A percentile compares a stretch with the other conserved stretches of the same genome.
Conservation (phyloP, 2,329 filamentous ascomycete genomes). For the Colletotrichum kahawae region DNA sequence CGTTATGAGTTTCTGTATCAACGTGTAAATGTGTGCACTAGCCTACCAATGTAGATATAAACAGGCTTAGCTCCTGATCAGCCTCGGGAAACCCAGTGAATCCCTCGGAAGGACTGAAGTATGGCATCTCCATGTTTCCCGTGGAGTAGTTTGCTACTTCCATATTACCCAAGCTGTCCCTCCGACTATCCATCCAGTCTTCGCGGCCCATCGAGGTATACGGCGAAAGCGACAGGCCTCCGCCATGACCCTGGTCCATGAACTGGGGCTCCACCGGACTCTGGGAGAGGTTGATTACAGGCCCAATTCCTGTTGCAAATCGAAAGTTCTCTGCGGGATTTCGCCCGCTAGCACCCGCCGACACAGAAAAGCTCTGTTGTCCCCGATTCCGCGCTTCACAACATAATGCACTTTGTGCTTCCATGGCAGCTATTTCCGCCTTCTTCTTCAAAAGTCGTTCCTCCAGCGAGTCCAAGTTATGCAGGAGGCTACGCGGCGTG, state of each 20-base stretch:
- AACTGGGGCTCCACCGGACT: background rate
- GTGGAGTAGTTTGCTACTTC: background rate
- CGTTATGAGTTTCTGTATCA: background rate
- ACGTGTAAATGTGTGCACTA: background rate
- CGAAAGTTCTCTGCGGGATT: background rate
- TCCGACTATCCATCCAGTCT: background rate
- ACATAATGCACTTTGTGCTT: background rate
- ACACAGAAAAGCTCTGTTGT: rapidly evolving
- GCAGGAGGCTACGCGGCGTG: background rate
- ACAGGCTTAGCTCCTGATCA: background rate
- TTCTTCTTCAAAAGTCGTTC: background rate
- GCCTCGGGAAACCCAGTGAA: background rate
- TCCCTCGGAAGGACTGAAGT: background rate
- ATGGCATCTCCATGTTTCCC: background rate
- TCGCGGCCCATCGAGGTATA: background rate
- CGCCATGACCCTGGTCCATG: background rate
- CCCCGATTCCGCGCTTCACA: background rate
- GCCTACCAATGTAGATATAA: background rate
- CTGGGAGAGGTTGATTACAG: background rate
- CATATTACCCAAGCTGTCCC: background rate
- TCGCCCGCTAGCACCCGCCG: background rate
- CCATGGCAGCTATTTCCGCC: background rate
- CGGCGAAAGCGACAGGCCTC: background rate
- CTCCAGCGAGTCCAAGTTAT: background rate
- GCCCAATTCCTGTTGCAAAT: background rate